phyloP scores from a whole-genome alignment of 169 alveolate genomes.

The Cryptosporidium sp. region DNA sequence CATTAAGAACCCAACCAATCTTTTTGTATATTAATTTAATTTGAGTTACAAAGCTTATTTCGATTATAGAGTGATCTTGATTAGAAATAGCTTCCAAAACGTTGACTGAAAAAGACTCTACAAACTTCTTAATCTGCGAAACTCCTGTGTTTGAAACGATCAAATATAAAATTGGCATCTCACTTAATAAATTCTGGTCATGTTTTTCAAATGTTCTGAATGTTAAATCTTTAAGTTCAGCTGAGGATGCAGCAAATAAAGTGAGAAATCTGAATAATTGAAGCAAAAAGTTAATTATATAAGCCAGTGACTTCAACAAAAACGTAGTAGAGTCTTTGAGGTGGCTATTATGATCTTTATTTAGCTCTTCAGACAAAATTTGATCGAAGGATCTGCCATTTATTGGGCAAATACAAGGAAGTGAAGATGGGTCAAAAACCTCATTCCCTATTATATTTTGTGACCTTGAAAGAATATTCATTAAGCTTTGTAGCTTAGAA shows the following conservation, averaged over 20 bases:
- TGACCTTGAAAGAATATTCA: constrained; percentile 45
- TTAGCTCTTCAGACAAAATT: constrained; percentile 26
- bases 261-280: constrained; percentile 29
- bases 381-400: neutral
- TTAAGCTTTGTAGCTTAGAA: constrained; percentile 11
- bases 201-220: constrained; percentile 3
- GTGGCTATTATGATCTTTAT: neutral
- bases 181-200: constrained; percentile 6
- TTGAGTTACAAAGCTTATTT: neutral
- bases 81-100: constrained; percentile 19
- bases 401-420: neutral
- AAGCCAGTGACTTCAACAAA: constrained; percentile 41
- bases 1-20: constrained; percentile 29
- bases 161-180: constrained; percentile 43
- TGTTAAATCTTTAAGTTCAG: neutral
- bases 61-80: neutral
- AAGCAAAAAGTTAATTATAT: constrained; percentile 19
- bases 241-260: constrained; percentile 5
- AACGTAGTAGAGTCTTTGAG: constrained; percentile 33
- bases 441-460: constrained; percentile 61
- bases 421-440: neutral
- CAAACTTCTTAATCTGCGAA: constrained; percentile 12
- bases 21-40: constrained; percentile 14
- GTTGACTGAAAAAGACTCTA: constrained; percentile 38
- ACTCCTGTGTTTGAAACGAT: constrained; percentile 33